Evolutionary conservation across 495 filamentous ascomycete species (phyloP), one percentile per base, ranked within the genome.

Genomic region (Massariosphaeria phaeospora): DNA sequence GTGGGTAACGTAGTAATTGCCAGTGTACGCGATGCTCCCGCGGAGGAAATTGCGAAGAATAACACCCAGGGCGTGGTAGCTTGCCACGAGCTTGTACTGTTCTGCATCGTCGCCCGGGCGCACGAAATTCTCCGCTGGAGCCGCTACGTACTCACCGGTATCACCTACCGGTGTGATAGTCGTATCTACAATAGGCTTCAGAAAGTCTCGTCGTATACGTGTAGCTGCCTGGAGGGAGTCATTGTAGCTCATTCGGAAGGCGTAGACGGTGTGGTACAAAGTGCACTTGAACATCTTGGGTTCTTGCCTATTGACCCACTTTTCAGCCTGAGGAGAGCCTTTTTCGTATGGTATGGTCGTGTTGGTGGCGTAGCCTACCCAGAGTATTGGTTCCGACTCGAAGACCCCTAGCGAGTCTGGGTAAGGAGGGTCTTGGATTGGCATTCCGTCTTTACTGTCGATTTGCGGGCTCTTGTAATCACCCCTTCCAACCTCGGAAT

Each of bases 291-390:
- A 51, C 6, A 72, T 61, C 21, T 55, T 51, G 0, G 65, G 61
- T 20, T 66, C 51, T 13, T 69, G 50, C 6, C 65, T 62, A 23
- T 26, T 54, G 0, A 30, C 21, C 71, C 69, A 73, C 9, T 56
- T 49, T 0, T 40, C 24, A 17, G 13, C 26, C 13, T 52, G 52
- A 6, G 38, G 41, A 0, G 62, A 62, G 2, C 30, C 27, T 4
- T 45, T 25, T 5, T 41, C 24, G 2, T 65, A 52, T 0, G 57
- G 62, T 4, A 44, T 57, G 0, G 52, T 62, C 3, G 70, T 73
- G 29, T 72, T 65, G 15, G 62, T 45, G n/a, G 52, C 30, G 54
- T 67, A 69, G 3, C 68, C 71, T 27, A 74, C 55, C 69, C 69
- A 73, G 10, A 74, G 38, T 3, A 67, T 61, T 11, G 71, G 71